Evolutionary conservation across 2,329 filamentous ascomycete genomes (phyloP).

Genomic region (Sclerotinia minor): DNA sequence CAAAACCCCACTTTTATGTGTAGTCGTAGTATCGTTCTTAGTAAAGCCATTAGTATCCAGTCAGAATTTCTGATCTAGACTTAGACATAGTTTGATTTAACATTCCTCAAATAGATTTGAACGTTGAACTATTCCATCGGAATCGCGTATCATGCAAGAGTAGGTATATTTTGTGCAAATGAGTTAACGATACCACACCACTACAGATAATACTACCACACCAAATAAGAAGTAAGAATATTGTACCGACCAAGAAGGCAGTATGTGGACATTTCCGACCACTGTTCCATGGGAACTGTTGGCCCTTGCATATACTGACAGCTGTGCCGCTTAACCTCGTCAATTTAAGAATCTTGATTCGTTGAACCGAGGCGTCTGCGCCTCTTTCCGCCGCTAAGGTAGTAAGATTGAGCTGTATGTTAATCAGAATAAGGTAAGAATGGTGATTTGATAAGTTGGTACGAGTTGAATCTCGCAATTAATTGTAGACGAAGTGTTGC

Average conservation of each 20-base stretch:
- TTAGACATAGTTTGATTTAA: no score
- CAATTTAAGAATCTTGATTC: slow-evolving; percentile 17
- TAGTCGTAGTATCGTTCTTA: neutral
- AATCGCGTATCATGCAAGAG: neutral
- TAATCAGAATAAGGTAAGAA: slow-evolving; percentile 15
- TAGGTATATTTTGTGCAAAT: slow-evolving; percentile 10
- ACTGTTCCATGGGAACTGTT: slow-evolving; percentile 2
- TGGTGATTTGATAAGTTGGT: neutral
- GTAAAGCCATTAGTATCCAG: neutral
- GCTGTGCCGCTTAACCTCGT: slow-evolving; percentile 22
- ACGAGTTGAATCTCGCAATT: neutral
- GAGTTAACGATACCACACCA: slow-evolving; percentile 1
- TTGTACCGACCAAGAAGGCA: slow-evolving; percentile 19
- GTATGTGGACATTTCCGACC: slow-evolving; percentile 1
- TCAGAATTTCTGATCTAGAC: no score
- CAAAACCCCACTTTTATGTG: neutral
- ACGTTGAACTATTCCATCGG: neutral
- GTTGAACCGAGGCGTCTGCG: slow-evolving; percentile 19
- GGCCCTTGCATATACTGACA: slow-evolving; percentile 23
- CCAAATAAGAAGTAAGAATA: slow-evolving; percentile 9
- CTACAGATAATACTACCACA: slow-evolving; percentile 14
- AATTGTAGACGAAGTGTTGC: neutral
- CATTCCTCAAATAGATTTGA: no score
- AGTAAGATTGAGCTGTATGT: slow-evolving; percentile 16
- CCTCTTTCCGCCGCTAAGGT: slow-evolving; percentile 23